Base-by-base conservation (phyloP, 176 grass and related monocot species). In the Rhynchospora pubera region DNA sequence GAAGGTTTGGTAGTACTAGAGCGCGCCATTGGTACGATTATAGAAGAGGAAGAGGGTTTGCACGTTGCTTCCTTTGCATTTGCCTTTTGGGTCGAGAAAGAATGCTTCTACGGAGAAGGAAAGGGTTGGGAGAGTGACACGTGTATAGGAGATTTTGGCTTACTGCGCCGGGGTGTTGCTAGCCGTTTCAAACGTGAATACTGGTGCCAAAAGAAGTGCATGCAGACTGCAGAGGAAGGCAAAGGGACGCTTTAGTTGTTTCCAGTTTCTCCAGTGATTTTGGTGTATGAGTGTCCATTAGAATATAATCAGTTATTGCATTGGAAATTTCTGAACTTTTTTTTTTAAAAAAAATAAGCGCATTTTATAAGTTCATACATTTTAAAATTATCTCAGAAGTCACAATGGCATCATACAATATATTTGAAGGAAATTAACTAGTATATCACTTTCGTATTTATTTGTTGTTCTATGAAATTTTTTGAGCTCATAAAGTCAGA, bases 11-110 rank as follows among this genome's bases (percentile, higher is more conserved):
- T 52, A 0, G 67, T 11, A 39, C 34, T 39, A 6, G 30, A 55
- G 65, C 65, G 71, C 82, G 83, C 42, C 85, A 87, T 85, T 55
- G 74, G 5, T 65, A 63, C 0, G 2, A 51, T 48, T 81, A 14
- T 10, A 44, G 19, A 26, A 85, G 53, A 70, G 55, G n/a, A 79
- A 12, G 11, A 18, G 43, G 39, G 9, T 77, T 46, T 57, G 78
- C 86, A 62, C 80, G 48, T 19, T 81, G 26, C 24, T 51, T 23
- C 48, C 26, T 39, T 39, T 2, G 34, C 34, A 2, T 39, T 39
- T 39, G 34, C 7, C 30, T 34, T 81, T 46, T 61, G 39, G 79
- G 58, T 61, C 3, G n/a, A 44, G 2, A 46, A 80, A 21, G 57
- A 50, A 63, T 30, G 30, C 11, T 44, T 22, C 12, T 24, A 23